Evolutionary conservation across 1,139 yeast genomes (phyloP).

Genomic region (Debaryomyces udenii): DNA sequence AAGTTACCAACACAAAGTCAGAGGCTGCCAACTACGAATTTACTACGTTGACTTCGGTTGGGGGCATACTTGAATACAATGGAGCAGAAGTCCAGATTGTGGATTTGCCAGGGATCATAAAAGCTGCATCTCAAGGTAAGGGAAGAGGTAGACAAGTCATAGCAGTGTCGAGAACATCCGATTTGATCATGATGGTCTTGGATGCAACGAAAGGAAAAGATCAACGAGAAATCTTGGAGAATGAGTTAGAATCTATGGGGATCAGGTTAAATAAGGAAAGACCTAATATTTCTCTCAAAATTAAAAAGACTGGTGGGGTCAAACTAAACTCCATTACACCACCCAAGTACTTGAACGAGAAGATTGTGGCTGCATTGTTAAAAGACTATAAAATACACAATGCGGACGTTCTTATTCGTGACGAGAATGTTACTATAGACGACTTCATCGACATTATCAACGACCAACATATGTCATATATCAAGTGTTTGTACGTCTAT

Average conservation of each 20-base stretch:
- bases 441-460: constrained; percentile 93
- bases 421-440: constrained; percentile 87
- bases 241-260: constrained; percentile 92
- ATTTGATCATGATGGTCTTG: constrained; percentile 86
- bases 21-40: constrained; percentile 95
- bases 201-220: constrained; percentile 94
- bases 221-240: constrained; percentile 83
- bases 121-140: constrained; percentile 96
- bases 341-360: constrained; percentile 80
- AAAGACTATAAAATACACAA: constrained; percentile 89
- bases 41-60: constrained; percentile 95
- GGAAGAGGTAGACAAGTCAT: constrained; percentile 98
- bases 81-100: constrained; percentile 97
- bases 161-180: constrained; percentile 94
- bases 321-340: constrained; percentile 81
- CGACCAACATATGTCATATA: constrained; percentile 82
- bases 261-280: constrained; percentile 78
- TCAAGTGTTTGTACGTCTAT: constrained; percentile 90
- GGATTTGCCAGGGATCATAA: constrained; percentile 95
- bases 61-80: constrained; percentile 90
- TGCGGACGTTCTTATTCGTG: constrained; percentile 90
- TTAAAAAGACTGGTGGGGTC: constrained; percentile 90
- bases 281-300: constrained; percentile 79
- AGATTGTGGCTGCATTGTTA: constrained; percentile 71
- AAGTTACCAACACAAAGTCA: constrained; percentile 89